Evolutionary conservation across 2,329 filamentous ascomycete species (phyloP), one percentile per base, ranked within the genome.

Genomic region (Emergomyces africanus): DNA sequence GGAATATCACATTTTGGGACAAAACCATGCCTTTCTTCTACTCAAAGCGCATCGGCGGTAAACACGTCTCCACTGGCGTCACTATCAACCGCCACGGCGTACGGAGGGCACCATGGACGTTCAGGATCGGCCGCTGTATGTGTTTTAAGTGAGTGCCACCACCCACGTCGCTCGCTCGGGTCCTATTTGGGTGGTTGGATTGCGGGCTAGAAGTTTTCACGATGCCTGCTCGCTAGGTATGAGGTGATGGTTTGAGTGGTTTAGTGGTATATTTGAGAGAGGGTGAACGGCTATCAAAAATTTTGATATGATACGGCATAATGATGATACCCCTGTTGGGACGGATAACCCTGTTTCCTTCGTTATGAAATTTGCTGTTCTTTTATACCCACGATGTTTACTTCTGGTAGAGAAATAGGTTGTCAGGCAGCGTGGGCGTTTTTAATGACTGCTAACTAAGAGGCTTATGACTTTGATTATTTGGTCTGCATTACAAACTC

Each of bases 51-150:
- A 70, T 71, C 63, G 73, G 72, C 50, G 67, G 68, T 23, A 66
- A 67, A 60, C 68, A 71, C 44, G 67, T 67, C 15, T 78, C 78
- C 57, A 80, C 77, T 41, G 79, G 77, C 61, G 67, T 82, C 57
- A 71, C 77, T 12, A 78, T 78, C 60, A 78, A 81, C 70, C 76
- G 76, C 64, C 74, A 81, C 65, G 80, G 80, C 57, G 70, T 77
- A 1, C 74, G 75, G 44, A 72, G 77, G 57, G 78, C 78, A 30
- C 77, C 79, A 5, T 81, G 79, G 67, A 72, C 78, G 44, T 74
- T 81, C 66, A 75, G 74, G 39, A 70, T 74, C 62, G 78, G 79
- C 50, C 73, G 74, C 48, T 76, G 81, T 65, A 79, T 74, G 68
- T 83, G 80, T 69, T 82, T 81, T 70, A 72, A 75, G 60, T 80